A percentile compares a stretch with the other conserved stretches of the same genome.
Evolutionary conservation across 352 stramenopile species (phyloP).

Genomic region (Phytophthora ohioensis): DNA sequence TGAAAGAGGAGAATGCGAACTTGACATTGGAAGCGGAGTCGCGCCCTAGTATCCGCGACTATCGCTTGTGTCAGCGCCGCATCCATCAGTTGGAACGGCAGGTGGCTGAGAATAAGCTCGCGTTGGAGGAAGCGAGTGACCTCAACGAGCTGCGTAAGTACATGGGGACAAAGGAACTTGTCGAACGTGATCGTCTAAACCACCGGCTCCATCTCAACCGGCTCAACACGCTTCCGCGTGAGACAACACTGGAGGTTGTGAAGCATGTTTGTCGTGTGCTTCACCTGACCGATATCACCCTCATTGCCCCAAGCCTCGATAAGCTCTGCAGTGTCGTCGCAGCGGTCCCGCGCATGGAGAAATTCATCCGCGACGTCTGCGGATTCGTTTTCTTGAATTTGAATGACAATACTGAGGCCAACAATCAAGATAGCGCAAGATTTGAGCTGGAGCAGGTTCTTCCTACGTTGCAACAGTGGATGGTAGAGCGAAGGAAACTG

Average conservation of each 20-base stretch:
- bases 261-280: slow-evolving; percentile 87
- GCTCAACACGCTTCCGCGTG: slow-evolving; percentile 75
- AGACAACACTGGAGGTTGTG: slow-evolving; percentile 83
- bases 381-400: slow-evolving; percentile 72
- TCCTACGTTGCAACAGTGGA: slow-evolving; percentile 78
- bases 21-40: slow-evolving; percentile 79
- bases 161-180: slow-evolving; percentile 84
- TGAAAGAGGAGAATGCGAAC: slow-evolving; percentile 88
- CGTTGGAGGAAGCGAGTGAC: slow-evolving; percentile 78
- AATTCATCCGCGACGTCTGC: slow-evolving; percentile 89
- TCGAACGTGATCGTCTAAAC: slow-evolving; percentile 82
- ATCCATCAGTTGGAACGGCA: slow-evolving; percentile 84
- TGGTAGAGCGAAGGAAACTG: slow-evolving; percentile 60
- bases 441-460: slow-evolving; percentile 81
- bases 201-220: slow-evolving; percentile 83
- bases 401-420: slow-evolving; percentile 35
- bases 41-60: slow-evolving; percentile 85
- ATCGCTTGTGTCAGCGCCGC: slow-evolving; percentile 72
- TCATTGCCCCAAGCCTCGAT: slow-evolving; percentile 80
- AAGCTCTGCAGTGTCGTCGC: slow-evolving; percentile 86
- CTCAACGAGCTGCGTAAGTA: slow-evolving; percentile 82
- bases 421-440: slow-evolving; percentile 24
- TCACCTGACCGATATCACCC: slow-evolving; percentile 83
- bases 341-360: slow-evolving; percentile 85
- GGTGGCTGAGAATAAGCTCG: slow-evolving; percentile 74